These are phyloP conservation scores for Candida manassasensis DNA, from an alignment of 805 yeast species.

Conservation along the genomic window DNA sequence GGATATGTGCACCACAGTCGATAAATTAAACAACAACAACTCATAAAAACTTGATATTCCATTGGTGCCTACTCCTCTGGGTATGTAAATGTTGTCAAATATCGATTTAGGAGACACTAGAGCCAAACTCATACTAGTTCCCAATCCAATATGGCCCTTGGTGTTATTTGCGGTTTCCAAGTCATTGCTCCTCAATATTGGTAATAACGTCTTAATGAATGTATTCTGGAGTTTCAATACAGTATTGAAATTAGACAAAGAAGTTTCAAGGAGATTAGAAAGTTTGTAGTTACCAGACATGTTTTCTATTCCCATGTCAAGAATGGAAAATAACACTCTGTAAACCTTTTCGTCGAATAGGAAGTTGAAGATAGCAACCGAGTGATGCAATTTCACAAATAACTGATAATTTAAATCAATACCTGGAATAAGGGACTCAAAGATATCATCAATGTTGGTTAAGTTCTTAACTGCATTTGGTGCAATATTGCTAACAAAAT, in stretches of 20 bases:
- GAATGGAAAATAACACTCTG: slow-evolving; percentile 50
- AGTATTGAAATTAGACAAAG: slow-evolving; percentile 42
- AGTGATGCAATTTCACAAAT: slow-evolving; percentile 63
- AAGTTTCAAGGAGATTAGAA: slow-evolving; percentile 8
- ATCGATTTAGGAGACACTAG: slow-evolving; percentile 18
- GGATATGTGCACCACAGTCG: slow-evolving; percentile 69
- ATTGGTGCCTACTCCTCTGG: slow-evolving; percentile 48
- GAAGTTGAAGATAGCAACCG: slow-evolving; percentile 57
- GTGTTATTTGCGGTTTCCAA: slow-evolving; percentile 4
- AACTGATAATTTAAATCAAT: slow-evolving; percentile 15
- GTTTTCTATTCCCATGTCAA: slow-evolving; percentile 55
- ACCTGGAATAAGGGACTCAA: slow-evolving; percentile 17
- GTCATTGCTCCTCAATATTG: slow-evolving; percentile 42
- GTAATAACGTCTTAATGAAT: slow-evolving; percentile 51
- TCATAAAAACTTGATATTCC: slow-evolving; percentile 66
- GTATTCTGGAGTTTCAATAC: slow-evolving; percentile 54
- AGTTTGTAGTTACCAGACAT: slow-evolving; percentile 32
- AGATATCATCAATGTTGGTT: slow-evolving; percentile 15
- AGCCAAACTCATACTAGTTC: slow-evolving; percentile 26
- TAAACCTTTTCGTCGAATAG: slow-evolving; percentile 58
- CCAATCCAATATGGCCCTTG: slow-evolving; percentile 16
- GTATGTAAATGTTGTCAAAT: slow-evolving; percentile 32
- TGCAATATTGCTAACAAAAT: slow-evolving; percentile 46
- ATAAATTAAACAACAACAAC: slow-evolving; percentile 64
- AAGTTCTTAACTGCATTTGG: slow-evolving; percentile 38